A percentile compares a stretch with the other conserved stretches of the same genome.
Conservation (phyloP, 2,329 filamentous ascomycete species). For the Tolypocladium ovalisporum region DNA sequence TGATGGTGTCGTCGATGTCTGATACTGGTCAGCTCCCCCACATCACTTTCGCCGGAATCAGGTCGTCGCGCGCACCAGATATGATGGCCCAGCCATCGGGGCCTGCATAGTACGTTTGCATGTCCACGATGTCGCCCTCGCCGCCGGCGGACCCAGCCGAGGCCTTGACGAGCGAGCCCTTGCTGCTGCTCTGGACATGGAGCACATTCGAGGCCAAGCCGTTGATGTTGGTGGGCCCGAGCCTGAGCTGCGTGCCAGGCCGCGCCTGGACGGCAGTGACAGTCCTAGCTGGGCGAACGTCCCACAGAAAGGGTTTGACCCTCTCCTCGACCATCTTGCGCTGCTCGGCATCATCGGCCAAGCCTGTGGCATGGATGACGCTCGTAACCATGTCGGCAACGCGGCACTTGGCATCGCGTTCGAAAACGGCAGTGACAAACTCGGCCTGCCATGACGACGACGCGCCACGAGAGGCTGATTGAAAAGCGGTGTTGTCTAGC, state of each 20-base stretch:
- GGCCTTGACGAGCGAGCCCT: slow-evolving; percentile 34
- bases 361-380: slow-evolving; percentile 57
- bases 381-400: slow-evolving; percentile 58
- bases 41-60: not conserved
- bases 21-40: not conserved
- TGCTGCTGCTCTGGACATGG: slow-evolving; percentile 32
- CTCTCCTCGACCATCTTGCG: slow-evolving; percentile 52
- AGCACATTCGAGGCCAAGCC: slow-evolving; percentile 60
- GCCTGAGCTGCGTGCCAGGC: slow-evolving; percentile 31
- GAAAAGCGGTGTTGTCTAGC: slow-evolving; percentile 79
- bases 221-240: slow-evolving; percentile 61
- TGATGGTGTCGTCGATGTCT: slow-evolving; percentile 95
- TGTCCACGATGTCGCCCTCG: slow-evolving; percentile 43
- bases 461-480: slow-evolving; percentile 27
- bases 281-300: slow-evolving; percentile 58
- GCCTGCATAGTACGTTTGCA: slow-evolving; percentile 64
- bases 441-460: slow-evolving; percentile 60
- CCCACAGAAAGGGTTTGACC: slow-evolving; percentile 68
- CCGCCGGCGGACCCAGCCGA: slow-evolving; percentile 39
- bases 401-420: slow-evolving; percentile 55
- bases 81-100: slow-evolving; percentile 77
- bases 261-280: slow-evolving; percentile 57
- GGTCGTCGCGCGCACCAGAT: slow-evolving; percentile 40
- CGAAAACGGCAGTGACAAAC: slow-evolving; percentile 74
- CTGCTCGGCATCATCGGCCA: slow-evolving; percentile 49